Conservation (phyloP, 2,329 filamentous ascomycete species). For the Clarireedia monteithiana region DNA sequence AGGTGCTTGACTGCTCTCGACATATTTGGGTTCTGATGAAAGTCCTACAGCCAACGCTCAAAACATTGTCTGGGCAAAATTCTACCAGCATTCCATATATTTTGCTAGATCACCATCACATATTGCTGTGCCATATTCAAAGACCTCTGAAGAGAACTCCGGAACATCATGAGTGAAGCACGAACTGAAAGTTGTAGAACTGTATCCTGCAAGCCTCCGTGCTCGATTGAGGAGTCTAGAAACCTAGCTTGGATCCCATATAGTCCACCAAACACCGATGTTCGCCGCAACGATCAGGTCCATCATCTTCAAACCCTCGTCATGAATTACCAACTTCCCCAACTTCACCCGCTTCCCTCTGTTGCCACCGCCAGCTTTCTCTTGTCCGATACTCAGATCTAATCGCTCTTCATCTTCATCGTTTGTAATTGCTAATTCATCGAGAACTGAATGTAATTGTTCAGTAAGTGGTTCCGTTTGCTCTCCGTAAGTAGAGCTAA, state of each 20-base stretch:
- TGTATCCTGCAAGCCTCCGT: neutral
- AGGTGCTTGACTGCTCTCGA: neutral
- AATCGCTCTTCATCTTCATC: conserved; percentile 41
- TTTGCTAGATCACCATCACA: neutral
- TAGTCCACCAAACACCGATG: conserved; percentile 87
- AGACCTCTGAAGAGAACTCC: too few species aligned
- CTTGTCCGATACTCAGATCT: conserved; percentile 69
- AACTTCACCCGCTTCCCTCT: conserved; percentile 83
- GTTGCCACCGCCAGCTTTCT: conserved; percentile 79
- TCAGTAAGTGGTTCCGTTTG: neutral
- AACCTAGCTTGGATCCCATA: conserved; percentile 50
- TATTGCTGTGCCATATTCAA: neutral
- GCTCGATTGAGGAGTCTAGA: neutral
- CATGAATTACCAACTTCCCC: conserved; percentile 83
- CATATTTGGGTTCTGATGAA: neutral
- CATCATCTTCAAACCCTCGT: conserved; percentile 91
- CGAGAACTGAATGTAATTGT: neutral
- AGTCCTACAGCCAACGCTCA: too few species aligned
- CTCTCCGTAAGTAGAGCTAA: conserved; percentile 13
- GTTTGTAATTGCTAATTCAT: conserved; percentile 5
- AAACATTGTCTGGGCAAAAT: too few species aligned
- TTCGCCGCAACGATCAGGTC: conserved; percentile 88
- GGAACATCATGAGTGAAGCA: neutral
- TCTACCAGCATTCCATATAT: too few species aligned
- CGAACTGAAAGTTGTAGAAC: neutral